These are phyloP conservation scores for Cystobasidium sp. DNA, from an alignment of 1,284 basidiomycete genomes.

Conservation along the genomic window DNA sequence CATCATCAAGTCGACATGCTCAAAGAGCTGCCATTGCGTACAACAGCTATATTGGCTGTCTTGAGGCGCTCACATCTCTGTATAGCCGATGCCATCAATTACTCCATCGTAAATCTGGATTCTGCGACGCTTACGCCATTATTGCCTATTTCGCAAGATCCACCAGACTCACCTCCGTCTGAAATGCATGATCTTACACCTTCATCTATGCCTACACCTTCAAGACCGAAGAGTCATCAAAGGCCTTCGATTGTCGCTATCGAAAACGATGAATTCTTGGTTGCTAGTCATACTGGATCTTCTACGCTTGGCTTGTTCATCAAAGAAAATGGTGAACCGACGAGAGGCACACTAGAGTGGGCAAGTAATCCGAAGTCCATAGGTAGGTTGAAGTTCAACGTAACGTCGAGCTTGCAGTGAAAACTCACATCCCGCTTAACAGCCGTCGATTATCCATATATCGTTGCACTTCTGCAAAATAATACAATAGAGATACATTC, in stretches of 20 bases:
- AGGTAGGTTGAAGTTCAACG: slow-evolving; percentile 62
- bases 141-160: slow-evolving; percentile 73
- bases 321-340: slow-evolving; percentile 79
- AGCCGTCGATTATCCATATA: slow-evolving; percentile 81
- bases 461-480: slow-evolving; percentile 76
- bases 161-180: slow-evolving; percentile 31
- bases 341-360: slow-evolving; percentile 86
- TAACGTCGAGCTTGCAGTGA: slow-evolving; percentile 8
- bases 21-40: slow-evolving; percentile 80
- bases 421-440: slow-evolving; percentile 15
- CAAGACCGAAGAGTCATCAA: slow-evolving; percentile 36
- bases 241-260: slow-evolving; percentile 36
- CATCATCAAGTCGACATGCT: slow-evolving; percentile 66
- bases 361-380: slow-evolving; percentile 73
- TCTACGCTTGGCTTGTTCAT: slow-evolving; percentile 80
- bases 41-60: slow-evolving; percentile 67
- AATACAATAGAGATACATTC: slow-evolving; percentile 79
- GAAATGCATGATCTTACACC: slow-evolving; percentile 22
- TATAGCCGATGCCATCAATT: slow-evolving; percentile 71
- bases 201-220: background rate
- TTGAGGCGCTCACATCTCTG: slow-evolving; percentile 72
- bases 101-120: slow-evolving; percentile 77
- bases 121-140: slow-evolving; percentile 70
- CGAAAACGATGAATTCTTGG: slow-evolving; percentile 71
- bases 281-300: slow-evolving; percentile 56